These are phyloP conservation scores for Schizochytrium sp. DNA, from an alignment of 108 stramenopile species.

Conservation along the genomic window DNA sequence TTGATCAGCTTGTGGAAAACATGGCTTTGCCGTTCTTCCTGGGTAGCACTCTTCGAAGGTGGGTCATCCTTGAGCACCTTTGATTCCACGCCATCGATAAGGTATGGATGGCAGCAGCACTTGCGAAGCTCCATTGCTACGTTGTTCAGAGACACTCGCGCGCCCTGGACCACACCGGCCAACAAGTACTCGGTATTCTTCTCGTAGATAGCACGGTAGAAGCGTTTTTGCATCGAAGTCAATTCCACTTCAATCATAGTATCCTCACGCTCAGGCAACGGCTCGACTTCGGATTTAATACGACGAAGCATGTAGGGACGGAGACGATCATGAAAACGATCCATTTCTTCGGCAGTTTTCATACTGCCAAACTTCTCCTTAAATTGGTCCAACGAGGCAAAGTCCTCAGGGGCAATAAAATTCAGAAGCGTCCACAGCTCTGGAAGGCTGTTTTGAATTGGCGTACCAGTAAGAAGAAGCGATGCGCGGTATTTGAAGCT, in stretches of 20 bases:
- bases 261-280: conserved; percentile 91
- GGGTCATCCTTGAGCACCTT: conserved; percentile 83
- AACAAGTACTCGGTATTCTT: conserved; percentile 90
- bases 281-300: conserved; percentile 88
- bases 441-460: conserved; percentile 96
- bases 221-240: conserved; percentile 91
- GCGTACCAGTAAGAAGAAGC: conserved; percentile 97
- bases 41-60: not conserved
- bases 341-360: conserved; percentile 92
- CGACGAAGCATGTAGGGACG: conserved; percentile 98
- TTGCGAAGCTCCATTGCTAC: conserved; percentile 75
- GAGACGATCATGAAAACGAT: conserved; percentile 95
- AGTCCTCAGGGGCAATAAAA: conserved; percentile 89
- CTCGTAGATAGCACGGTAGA: conserved; percentile 93
- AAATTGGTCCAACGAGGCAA: conserved; percentile 89
- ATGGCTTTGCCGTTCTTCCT: not conserved
- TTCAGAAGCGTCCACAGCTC: conserved; percentile 95
- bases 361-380: conserved; percentile 93
- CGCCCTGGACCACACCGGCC: conserved; percentile 85
- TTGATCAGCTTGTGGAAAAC: conserved; percentile 79
- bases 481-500: conserved; percentile 80
- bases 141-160: conserved; percentile 77
- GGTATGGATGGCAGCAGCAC: conserved; percentile 81
- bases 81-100: conserved; percentile 74
- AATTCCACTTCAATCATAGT: conserved; percentile 91